Evolutionary conservation across 768 basidiomycete species (phyloP).

Genomic region (Lactarius sanguifluus): DNA sequence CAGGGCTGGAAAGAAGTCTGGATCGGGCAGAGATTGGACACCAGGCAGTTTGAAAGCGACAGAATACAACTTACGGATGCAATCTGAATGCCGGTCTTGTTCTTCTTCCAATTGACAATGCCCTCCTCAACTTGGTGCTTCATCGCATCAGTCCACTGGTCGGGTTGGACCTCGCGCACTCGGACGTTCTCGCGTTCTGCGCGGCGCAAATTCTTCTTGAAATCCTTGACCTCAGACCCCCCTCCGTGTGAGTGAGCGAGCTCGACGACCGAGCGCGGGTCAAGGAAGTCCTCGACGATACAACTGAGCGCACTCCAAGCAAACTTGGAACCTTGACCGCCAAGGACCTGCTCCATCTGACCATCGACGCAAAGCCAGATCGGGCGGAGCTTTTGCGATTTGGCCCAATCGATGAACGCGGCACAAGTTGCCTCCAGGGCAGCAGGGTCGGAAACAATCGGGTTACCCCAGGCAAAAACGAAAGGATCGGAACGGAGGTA

Average conservation of each 20-base stretch:
- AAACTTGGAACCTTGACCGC: conserved; percentile 39
- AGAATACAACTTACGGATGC: conserved; percentile 18
- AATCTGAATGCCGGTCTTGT: conserved; percentile 57
- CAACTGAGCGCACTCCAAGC: conserved; percentile 62
- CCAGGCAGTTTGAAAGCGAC: fast-evolving
- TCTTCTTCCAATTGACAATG: conserved; percentile 55
- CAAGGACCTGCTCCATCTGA: conserved; percentile 52
- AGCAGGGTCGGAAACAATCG: conserved; percentile 27
- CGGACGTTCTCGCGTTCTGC: conserved; percentile 56
- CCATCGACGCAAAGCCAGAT: conserved; percentile 62
- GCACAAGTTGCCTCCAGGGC: conserved; percentile 52
- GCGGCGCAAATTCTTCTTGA: conserved; percentile 60
- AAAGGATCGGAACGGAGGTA: conserved; percentile 50
- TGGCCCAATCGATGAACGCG: conserved; percentile 39
- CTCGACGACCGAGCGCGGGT: conserved; percentile 45
- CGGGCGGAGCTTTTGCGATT: conserved; percentile 47
- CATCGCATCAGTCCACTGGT: conserved; percentile 46
- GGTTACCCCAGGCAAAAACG: conserved; percentile 37
- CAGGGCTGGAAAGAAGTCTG: conserved; percentile 52
- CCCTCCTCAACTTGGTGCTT: conserved; percentile 50
- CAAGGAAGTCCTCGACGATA: conserved; percentile 59
- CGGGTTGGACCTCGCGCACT: conserved; percentile 44
- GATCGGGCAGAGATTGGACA: neutral
- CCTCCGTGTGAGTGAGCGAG: conserved; percentile 38
- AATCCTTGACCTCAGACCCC: conserved; percentile 47